Percentiles rank a stretch among this genome's conserved stretches.
These are phyloP conservation scores for Polysphondylium violaceum DNA, from an alignment of 78 protist species.

Conservation along the genomic window DNA sequence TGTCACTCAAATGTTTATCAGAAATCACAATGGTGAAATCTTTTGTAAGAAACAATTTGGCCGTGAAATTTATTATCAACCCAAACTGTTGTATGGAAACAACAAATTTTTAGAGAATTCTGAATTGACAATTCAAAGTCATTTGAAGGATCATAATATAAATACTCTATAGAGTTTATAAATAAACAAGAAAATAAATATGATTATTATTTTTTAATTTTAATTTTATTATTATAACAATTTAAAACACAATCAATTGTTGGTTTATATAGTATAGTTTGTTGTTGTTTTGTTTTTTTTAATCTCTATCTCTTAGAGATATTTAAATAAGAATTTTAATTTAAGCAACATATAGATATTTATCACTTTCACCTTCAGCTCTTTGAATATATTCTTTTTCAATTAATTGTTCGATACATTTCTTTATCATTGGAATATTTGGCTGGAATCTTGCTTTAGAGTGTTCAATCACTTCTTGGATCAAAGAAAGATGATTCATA, in stretches of 20 bases:
- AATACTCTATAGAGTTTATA: constrained; percentile 22
- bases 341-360: constrained; percentile 64
- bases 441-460: constrained; percentile 83
- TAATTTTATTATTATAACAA: too few species aligned
- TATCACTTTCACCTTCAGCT: constrained; percentile 82
- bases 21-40: constrained; percentile 55
- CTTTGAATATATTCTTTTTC: constrained; percentile 88
- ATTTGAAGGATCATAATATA: constrained; percentile 44
- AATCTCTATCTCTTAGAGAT: background rate
- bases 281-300: background rate
- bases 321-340: background rate
- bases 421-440: constrained; percentile 86
- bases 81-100: constrained; percentile 9
- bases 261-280: background rate
- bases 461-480: constrained; percentile 89
- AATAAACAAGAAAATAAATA: background rate
- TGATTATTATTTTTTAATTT: too few species aligned
- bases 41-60: constrained; percentile 74
- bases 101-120: constrained; percentile 20
- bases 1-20: constrained; percentile 45
- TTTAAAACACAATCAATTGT: background rate
- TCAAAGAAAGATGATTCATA: constrained; percentile 81
- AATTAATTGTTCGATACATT: constrained; percentile 90
- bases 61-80: constrained; percentile 60
- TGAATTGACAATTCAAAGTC: constrained; percentile 20